Base-by-base conservation (phyloP, 108 stramenopile species). In the Nannochloropsis salina region DNA sequence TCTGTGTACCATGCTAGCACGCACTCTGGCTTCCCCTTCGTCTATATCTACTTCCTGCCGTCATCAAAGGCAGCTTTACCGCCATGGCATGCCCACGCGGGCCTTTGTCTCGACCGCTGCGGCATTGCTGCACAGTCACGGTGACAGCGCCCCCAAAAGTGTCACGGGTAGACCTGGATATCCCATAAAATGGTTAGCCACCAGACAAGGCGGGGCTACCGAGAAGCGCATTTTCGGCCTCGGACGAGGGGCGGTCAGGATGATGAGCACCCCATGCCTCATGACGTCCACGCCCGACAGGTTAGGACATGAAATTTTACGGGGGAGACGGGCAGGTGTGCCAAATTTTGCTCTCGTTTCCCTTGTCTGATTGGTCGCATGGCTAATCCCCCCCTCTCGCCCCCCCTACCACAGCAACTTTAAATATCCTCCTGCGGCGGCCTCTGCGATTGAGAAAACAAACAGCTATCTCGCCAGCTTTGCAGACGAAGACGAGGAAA, bases 191-290 rank as follows among this genome's bases (percentile, higher is more conserved):
- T 74, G 61, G 61, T n/a, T 74, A n/a, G 61, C 61, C n/a, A n/a
- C 61, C 3, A 74, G n/a, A n/a, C 15, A n/a, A 74, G 61, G 61
- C 8, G 61, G 61, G 20, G 4, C 61, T 1, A n/a, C 61, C 20
- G 61, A n/a, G 8, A n/a, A n/a, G 8, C 20, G 61, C 3, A 74
- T 74, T 4, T 74, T 74, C 31, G 31, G 31, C 31, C 31, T 31
- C 3, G 61, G 61, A 8, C 61, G 61, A 8, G n/a, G 61, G 61
- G 61, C 61, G n/a, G 61, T 74, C 2, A 74, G n/a, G 61, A 74
- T 74, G 61, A 74, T 74, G 61, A n/a, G 61, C 15, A 74, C 61
- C 61, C n/a, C 61, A 15, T 74, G 61, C 61, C 61, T 74, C 61
- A 74, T 74, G 61, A 74, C 61, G 20, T 74, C 61, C 15, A 74